Base-by-base conservation (phyloP, 352 stramenopile genomes). In the Achlya hypogyna region DNA sequence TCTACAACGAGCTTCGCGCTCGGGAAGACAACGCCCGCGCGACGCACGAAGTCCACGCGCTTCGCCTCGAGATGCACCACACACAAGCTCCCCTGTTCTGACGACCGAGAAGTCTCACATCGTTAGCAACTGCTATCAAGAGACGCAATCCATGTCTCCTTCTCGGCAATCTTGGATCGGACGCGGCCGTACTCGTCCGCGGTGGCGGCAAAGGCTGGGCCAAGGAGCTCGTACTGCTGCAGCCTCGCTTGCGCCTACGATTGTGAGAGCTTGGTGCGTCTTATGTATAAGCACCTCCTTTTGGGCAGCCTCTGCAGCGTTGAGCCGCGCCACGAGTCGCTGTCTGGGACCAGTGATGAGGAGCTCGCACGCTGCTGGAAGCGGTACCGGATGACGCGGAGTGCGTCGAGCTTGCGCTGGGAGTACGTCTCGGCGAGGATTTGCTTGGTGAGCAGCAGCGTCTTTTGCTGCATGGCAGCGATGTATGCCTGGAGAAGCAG, bases 351-450 rank as follows among this genome's bases (percentile, higher is more conserved):
- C 22, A 20, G 22, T 20, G 4, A 35, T 35, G 51, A 20, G 2
- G 51, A 32, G 51, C n/a, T 58, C 20, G 23, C 14, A 35, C n/a
- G 10, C 3, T 35, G 29, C 16, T 18, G 18, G 4, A 45, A 22
- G 22, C 12, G 2, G 38, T 45, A 64, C 54, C 54, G 32, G 22
- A 64, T 22, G 22, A 20, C 4, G 12, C 31, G 4, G 0, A 64
- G 22, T 2, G 54, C 32, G n/a, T 52, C 5, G 40, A 64, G 54
- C n/a, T 51, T 64, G 2, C 47, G 29, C 18, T 28, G 18, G 5
- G 54, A 20, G 54, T 64, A 64, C 35, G 54, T 64, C 16, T 64
- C 31, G 5, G 29, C 20, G 54, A 64, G 54, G 22, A 64, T 22
- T 52, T 64, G 54, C 35, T 51, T 64, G 20, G 54, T 64, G 16